A percentile compares a stretch with the other conserved stretches of the same genome.
These are phyloP conservation scores for Populus deltoides DNA, from an alignment of 345 rosid species.

Conservation along the genomic window DNA sequence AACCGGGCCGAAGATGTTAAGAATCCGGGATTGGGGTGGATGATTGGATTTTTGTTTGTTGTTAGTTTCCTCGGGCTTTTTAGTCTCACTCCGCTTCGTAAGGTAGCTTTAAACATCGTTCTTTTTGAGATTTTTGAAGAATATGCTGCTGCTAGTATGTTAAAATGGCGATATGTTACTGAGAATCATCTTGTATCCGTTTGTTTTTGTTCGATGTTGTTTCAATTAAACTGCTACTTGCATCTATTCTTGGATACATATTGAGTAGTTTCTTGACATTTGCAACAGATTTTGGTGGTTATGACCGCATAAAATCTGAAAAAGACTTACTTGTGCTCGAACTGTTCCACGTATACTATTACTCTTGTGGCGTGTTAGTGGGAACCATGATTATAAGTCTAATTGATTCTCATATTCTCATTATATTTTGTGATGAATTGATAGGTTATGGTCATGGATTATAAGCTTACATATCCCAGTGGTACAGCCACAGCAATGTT, in stretches of 20 bases:
- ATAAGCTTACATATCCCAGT: conserved; percentile 92
- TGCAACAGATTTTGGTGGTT: not conserved
- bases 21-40: conserved; percentile 84
- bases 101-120: conserved; percentile 41
- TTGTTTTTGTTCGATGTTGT: no score
- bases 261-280: no score
- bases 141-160: no score
- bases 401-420: not conserved
- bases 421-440: not conserved
- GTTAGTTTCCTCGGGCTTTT: conserved; percentile 92
- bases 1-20: conserved; percentile 65
- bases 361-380: no score
- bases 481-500: conserved; percentile 95
- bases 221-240: no score
- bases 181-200: no score
- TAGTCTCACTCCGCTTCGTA: conserved; percentile 82
- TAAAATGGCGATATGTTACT: no score
- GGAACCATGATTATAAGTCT: no score
- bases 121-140: no score
- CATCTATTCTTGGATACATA: no score
- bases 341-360: not conserved
- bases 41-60: conserved; percentile 79
- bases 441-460: conserved; percentile 84
- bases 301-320: no score
- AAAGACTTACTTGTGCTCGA: not conserved